These are phyloP conservation scores for Cinnamomum micranthum DNA, from an alignment of 164 flowering plant genomes.

Conservation along the genomic window DNA sequence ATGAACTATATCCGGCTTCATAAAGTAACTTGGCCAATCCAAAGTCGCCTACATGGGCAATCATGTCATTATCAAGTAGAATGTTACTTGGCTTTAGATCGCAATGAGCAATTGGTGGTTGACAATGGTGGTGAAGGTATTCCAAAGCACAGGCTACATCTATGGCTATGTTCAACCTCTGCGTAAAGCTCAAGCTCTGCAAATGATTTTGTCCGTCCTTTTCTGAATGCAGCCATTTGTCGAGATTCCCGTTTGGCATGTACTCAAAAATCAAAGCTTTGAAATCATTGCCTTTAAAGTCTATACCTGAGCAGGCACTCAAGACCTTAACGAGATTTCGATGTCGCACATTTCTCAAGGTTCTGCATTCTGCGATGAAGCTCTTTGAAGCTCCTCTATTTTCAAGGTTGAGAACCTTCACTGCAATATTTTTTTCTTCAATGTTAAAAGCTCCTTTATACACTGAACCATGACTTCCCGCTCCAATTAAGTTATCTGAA, in stretches of 20 bases:
- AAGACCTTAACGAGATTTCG: slow-evolving; percentile 33
- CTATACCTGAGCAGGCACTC: slow-evolving; percentile 25
- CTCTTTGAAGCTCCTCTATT: slow-evolving; percentile 24
- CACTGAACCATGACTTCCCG: slow-evolving; percentile 35
- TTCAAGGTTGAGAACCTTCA: slow-evolving; percentile 33
- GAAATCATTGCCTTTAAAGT: slow-evolving; percentile 27
- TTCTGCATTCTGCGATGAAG: slow-evolving; percentile 30
- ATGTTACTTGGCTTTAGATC: slow-evolving; percentile 23
- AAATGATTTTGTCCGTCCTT: not conserved
- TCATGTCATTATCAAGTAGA: slow-evolving; percentile 16
- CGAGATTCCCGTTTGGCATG: slow-evolving; percentile 17
- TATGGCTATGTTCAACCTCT: slow-evolving; percentile 14
- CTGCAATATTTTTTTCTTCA: slow-evolving; percentile 17
- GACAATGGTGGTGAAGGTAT: slow-evolving; percentile 29
- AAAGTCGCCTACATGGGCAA: slow-evolving; percentile 15
- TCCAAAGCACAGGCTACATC: slow-evolving; percentile 31
- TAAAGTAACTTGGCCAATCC: slow-evolving; percentile 14
- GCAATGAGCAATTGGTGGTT: slow-evolving; percentile 8
- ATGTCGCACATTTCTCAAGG: slow-evolving; percentile 25
- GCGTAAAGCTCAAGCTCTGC: not conserved
- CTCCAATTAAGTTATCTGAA: slow-evolving; percentile 24
- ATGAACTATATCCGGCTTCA: not conserved
- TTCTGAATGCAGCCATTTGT: slow-evolving; percentile 17
- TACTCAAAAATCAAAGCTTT: slow-evolving; percentile 30
- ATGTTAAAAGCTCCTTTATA: slow-evolving; percentile 22